These are phyloP conservation scores for Plasmodium billcollinsi DNA, from an alignment of 169 alveolate genomes.

Conservation along the genomic window DNA sequence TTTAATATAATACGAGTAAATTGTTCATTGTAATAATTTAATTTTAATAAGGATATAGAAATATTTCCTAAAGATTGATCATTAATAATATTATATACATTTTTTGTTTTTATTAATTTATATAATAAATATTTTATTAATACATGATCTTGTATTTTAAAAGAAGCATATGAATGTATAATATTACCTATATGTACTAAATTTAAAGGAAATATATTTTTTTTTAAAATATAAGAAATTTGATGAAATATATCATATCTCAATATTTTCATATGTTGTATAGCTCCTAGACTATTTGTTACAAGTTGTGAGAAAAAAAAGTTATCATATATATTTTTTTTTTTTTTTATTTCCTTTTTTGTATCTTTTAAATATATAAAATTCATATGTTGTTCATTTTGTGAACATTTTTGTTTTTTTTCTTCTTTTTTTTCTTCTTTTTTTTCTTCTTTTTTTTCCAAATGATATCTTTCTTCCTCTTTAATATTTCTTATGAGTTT, in stretches of 20 bases:
- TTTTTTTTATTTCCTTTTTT: not conserved
- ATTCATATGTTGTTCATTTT: too few species aligned
- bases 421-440: too few species aligned
- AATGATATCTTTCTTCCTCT: not conserved
- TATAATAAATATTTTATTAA: conserved; percentile 8
- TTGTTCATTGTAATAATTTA: conserved; percentile 29
- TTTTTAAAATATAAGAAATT: conserved; percentile 21
- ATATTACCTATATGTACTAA: conserved; percentile 34
- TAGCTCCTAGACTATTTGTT: conserved; percentile 56
- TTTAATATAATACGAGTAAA: conserved; percentile 18
- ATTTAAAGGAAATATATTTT: conserved; percentile 11
- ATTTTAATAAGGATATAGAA: conserved; percentile 41
- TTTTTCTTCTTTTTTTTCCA: not conserved
- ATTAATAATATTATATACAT: not conserved
- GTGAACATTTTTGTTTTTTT: not conserved
- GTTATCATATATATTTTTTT: not conserved
- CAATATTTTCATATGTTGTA: conserved; percentile 36
- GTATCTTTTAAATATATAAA: not conserved
- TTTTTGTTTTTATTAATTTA: conserved; percentile 2
- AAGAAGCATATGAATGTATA: conserved; percentile 64
- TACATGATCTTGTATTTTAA: conserved; percentile 27
- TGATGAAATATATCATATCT: conserved; percentile 30
- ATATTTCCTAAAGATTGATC: conserved; percentile 62
- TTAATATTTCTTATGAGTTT: not conserved
- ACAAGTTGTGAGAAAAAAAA: conserved; percentile 47